phyloP scores from a whole-genome alignment of 2,329 filamentous ascomycete genomes.

The Pseudogymnoascus sp. region DNA sequence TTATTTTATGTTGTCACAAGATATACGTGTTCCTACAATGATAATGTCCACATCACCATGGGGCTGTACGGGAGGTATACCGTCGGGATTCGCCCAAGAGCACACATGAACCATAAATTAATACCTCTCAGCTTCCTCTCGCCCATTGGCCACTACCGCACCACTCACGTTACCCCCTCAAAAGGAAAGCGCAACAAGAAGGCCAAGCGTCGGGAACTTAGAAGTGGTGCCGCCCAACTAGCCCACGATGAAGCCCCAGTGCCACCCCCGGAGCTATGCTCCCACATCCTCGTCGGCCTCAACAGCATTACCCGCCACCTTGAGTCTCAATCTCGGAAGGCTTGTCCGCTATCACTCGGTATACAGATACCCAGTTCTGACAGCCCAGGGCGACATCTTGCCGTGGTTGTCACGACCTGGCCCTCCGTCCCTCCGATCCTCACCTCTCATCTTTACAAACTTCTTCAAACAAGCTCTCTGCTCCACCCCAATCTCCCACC shows the following conservation, averaged over 20 bases:
- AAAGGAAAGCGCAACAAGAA: conserved; percentile 52
- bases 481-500: conserved; percentile 31
- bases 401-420: conserved; percentile 49
- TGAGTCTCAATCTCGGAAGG: conserved; percentile 16
- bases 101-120: not conserved
- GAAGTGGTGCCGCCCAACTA: conserved; percentile 15
- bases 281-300: conserved; percentile 55
- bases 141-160: conserved; percentile 55
- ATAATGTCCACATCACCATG: not conserved
- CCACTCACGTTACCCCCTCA: conserved; percentile 44
- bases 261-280: conserved; percentile 42
- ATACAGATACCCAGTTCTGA: not conserved
- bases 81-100: not conserved
- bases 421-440: conserved; percentile 50
- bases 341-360: conserved; percentile 10
- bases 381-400: conserved; percentile 18
- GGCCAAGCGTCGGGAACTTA: conserved; percentile 37
- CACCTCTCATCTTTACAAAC: conserved; percentile 50
- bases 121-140: conserved; percentile 45
- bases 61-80: not conserved
- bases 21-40: not conserved
- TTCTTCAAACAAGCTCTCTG: conserved; percentile 43
- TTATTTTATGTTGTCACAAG: not conserved
- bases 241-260: conserved; percentile 24
- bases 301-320: conserved; percentile 54